Base-by-base conservation (phyloP, 2,329 filamentous ascomycete genomes). In the Penicillium capsulatum region DNA sequence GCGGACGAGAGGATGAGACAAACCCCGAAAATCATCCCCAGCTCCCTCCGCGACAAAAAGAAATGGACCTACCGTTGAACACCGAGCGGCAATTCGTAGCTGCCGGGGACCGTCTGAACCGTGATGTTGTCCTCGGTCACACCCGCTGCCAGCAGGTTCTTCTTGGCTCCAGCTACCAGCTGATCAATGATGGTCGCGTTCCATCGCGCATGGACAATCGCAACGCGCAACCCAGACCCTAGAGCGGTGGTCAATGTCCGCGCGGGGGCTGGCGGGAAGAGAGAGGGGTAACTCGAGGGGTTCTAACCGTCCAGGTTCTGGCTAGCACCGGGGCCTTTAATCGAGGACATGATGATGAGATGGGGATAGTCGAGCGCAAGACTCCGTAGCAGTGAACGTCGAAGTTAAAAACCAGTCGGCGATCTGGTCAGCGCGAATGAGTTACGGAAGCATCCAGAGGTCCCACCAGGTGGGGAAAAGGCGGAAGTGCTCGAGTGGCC, bases 121-220 rank as follows among this genome's bases (percentile, higher is more conserved):
- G 90, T 80, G 59, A 98, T 94, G 67, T 96, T 94, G 57, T 85
- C 80, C 59, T 89, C 81, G 63, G 81, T 81, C 40, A 98, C 91
- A 39, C 92, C 92, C 37, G 83, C 80, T 30, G 78, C 78, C 22
- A 83, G 71, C 40, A 98, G 81, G 61, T 83, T 83, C 55, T 83
- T 83, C 68, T 84, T 86, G 31, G 86, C 80, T 50, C 92, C 92
- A 36, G 77, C 73, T 45, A 98, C 76, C 41, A 98, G 81, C 37
- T 88, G 81, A 43, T 86, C 81, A 67, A 97, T 95, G 63, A 98
- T 87, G 52, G 76, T 77, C 51, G 76, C 76, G 72, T 98, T 98
- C 92, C 92, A 98, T 58, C 92, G 83, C 43, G 91, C 91, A 71
- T 97, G 92, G 43, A 98, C 79, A 62, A 98, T 97, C 62, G 86